Percentiles rank a stretch among this genome's conserved stretches.
phyloP scores from a whole-genome alignment of 2,329 filamentous ascomycete species.

The Pseudocercospora cruenta region DNA sequence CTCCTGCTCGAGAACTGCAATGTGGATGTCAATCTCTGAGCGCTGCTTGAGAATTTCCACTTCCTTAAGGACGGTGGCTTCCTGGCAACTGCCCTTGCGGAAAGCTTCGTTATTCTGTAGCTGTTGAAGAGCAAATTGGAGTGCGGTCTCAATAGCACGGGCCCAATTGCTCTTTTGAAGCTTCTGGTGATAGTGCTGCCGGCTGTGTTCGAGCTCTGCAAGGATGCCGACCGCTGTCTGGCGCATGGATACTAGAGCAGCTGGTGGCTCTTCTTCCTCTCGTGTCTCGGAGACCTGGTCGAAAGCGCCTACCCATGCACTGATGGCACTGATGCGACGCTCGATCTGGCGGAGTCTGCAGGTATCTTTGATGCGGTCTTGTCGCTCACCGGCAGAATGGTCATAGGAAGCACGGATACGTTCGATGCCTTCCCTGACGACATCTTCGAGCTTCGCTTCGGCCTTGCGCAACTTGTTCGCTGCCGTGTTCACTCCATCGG shows the following conservation, averaged over 20 bases:
- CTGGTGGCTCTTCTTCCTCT: constrained; percentile 67
- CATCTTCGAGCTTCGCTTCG: constrained; percentile 76
- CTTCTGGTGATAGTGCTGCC: constrained; percentile 87
- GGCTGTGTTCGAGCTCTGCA: constrained; percentile 83
- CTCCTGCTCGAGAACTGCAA: constrained; percentile 80
- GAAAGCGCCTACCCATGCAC: constrained; percentile 90
- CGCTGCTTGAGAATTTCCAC: constrained; percentile 82
- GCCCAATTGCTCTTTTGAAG: constrained; percentile 85
- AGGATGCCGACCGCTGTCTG: constrained; percentile 89
- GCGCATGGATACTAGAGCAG: constrained; percentile 73
- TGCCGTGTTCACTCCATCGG: constrained; percentile 79
- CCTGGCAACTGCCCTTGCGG: constrained; percentile 63
- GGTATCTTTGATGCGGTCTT: constrained; percentile 78
- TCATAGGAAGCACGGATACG: constrained; percentile 84
- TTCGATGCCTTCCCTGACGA: constrained; percentile 75
- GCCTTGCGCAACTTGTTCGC: constrained; percentile 92
- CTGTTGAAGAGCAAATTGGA: constrained; percentile 81
- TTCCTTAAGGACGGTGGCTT: constrained; percentile 75
- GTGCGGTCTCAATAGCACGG: constrained; percentile 79
- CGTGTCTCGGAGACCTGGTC: constrained; percentile 76
- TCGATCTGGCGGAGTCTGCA: constrained; percentile 82
- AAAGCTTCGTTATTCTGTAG: constrained; percentile 69
- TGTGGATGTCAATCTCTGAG: constrained; percentile 77
- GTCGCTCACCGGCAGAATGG: constrained; percentile 73
- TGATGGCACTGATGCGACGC: constrained; percentile 81